Percentiles rank a stretch among this genome's conserved stretches.
phyloP scores from a whole-genome alignment of 768 basidiomycete species.

The Mycena pura region DNA sequence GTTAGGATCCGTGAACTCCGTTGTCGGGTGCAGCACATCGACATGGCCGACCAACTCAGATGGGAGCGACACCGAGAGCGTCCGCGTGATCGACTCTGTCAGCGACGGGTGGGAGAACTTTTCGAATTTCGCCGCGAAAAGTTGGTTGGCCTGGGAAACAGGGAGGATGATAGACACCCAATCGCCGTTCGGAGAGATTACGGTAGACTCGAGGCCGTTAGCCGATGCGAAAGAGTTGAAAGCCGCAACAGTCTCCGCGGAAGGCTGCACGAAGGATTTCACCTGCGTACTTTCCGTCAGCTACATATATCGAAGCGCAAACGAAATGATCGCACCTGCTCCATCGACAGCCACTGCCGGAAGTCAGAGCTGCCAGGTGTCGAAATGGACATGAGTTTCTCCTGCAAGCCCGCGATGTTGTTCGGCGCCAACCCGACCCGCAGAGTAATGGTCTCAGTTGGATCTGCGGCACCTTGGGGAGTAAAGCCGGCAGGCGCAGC shows the following conservation, averaged over 20 bases:
- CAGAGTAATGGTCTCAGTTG: not conserved
- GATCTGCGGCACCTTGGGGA: not conserved
- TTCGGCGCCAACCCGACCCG: not conserved
- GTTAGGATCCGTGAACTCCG: not conserved
- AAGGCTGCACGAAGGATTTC: slow-evolving; percentile 1
- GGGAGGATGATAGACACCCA: slow-evolving; percentile 8
- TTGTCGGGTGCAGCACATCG: slow-evolving; percentile 5
- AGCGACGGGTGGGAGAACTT: not conserved
- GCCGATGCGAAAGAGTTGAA: slow-evolving; percentile 6
- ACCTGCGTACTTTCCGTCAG: not conserved
- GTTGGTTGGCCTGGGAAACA: slow-evolving; percentile 8
- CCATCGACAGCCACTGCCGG: slow-evolving; percentile 7
- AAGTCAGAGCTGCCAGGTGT: slow-evolving; percentile 5
- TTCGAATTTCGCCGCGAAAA: slow-evolving; percentile 8
- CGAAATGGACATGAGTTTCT: not conserved
- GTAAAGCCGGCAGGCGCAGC: not conserved
- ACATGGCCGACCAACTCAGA: slow-evolving; percentile 7
- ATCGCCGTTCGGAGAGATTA: slow-evolving; percentile 5
- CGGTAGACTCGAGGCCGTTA: slow-evolving; percentile 1
- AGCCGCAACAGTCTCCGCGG: not conserved
- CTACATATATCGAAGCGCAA: not conserved
- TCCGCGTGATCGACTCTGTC: not conserved
- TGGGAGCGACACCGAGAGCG: slow-evolving; percentile 5
- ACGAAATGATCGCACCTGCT: not conserved
- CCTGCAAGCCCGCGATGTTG: not conserved